Conservation (phyloP, 2,329 filamentous ascomycete genomes). For the Teratosphaeria destructans region DNA sequence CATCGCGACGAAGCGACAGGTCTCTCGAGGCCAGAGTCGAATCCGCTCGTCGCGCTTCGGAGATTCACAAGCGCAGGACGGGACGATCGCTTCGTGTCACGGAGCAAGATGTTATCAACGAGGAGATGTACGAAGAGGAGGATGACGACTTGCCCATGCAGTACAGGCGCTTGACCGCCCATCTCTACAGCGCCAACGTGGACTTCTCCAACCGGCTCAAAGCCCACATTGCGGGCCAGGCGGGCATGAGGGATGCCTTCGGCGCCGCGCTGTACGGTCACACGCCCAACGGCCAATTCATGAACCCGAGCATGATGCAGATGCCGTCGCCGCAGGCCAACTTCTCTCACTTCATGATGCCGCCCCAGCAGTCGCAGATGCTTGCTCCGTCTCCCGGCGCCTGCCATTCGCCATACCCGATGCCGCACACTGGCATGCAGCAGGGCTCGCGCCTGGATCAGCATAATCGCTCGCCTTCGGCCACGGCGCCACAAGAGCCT, state of each 20-base stretch:
- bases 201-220: slow-evolving; percentile 54
- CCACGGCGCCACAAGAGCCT: slow-evolving; percentile 30
- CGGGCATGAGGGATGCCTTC: slow-evolving; percentile 44
- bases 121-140: slow-evolving; percentile 95
- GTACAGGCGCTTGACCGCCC: slow-evolving; percentile 52
- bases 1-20: slow-evolving; percentile 75
- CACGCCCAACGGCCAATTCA: slow-evolving; percentile 25
- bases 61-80: slow-evolving; percentile 79
- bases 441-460: slow-evolving; percentile 19
- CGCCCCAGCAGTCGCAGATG: slow-evolving; percentile 12
- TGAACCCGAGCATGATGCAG: slow-evolving; percentile 26
- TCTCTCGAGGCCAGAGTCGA: slow-evolving; percentile 80
- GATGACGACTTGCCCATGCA: slow-evolving; percentile 67
- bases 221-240: slow-evolving; percentile 47
- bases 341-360: slow-evolving; percentile 7
- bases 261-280: slow-evolving; percentile 29
- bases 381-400: slow-evolving; percentile 20
- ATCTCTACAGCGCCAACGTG: slow-evolving; percentile 49
- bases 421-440: slow-evolving; percentile 15
- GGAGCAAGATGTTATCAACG: slow-evolving; percentile 75
- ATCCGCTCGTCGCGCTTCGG: slow-evolving; percentile 78
- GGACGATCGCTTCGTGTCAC: slow-evolving; percentile 73
- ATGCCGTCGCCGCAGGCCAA: slow-evolving; percentile 7
- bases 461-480: slow-evolving; percentile 36
- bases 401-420: slow-evolving; percentile 35